phyloP scores from a whole-genome alignment of 2,329 filamentous ascomycete genomes.

The Talaromyces marneffei region DNA sequence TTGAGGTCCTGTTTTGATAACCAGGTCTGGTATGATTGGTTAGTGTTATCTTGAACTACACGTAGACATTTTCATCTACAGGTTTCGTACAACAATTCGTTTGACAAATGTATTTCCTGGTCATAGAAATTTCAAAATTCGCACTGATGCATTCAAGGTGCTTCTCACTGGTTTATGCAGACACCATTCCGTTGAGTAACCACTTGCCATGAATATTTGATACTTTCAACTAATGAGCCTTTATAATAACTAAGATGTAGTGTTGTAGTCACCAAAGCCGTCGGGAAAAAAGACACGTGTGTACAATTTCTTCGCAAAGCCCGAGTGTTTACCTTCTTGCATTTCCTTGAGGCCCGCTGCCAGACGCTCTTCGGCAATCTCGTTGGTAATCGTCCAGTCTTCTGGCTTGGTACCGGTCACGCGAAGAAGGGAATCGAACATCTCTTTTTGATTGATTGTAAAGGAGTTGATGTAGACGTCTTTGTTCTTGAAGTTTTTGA shows the following conservation, averaged over 20 bases:
- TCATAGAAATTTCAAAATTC: background rate
- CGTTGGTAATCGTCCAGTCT: slow-evolving; percentile 56
- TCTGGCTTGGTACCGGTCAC: slow-evolving; percentile 52
- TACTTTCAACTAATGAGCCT: no score
- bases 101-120: background rate
- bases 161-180: background rate
- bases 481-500: slow-evolving; percentile 41
- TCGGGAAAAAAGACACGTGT: slow-evolving; percentile 49
- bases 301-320: slow-evolving; percentile 51
- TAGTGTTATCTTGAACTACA: background rate
- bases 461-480: slow-evolving; percentile 53
- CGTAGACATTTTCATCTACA: background rate
- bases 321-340: slow-evolving; percentile 28
- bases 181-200: background rate
- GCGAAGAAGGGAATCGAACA: slow-evolving; percentile 55
- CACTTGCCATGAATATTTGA: no score
- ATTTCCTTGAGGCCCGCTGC: slow-evolving; percentile 40
- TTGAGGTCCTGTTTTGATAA: background rate
- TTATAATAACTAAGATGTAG: slow-evolving; percentile 6
- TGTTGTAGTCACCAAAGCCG: slow-evolving; percentile 18
- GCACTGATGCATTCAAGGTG: background rate
- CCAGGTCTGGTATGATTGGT: background rate
- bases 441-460: slow-evolving; percentile 59
- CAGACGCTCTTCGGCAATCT: slow-evolving; percentile 45
- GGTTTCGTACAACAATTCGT: background rate